Evolutionary conservation across 2,329 filamentous ascomycete species (phyloP).

Genomic region (Sordariomycetes sp.): DNA sequence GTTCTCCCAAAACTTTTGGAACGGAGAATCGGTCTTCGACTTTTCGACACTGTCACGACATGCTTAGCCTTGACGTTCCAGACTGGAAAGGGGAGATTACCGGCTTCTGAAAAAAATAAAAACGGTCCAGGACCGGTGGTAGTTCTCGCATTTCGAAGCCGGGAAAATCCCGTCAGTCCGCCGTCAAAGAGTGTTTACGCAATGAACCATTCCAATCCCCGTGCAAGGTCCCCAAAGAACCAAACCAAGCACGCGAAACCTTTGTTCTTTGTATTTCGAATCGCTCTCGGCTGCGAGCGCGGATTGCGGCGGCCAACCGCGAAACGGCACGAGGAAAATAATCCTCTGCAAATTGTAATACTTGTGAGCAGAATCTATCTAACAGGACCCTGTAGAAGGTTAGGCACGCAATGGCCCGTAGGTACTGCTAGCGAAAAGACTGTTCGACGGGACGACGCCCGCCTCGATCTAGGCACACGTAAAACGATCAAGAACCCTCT

Average conservation of each 20-base stretch:
- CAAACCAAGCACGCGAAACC: neutral
- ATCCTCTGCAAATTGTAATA: neutral
- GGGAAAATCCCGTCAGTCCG: neutral
- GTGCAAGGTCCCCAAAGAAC: too few relatives aligned
- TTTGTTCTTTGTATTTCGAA: neutral
- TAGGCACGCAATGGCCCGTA: constrained; percentile 36
- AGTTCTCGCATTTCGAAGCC: neutral
- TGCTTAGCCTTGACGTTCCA: neutral
- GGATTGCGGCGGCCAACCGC: neutral
- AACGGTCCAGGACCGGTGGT: neutral
- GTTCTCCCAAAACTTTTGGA: neutral
- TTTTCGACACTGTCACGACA: neutral
- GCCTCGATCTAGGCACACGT: constrained; percentile 78
- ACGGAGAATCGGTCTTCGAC: neutral
- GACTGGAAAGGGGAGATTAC: neutral
- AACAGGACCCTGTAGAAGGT: constrained; percentile 69
- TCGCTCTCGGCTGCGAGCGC: neutral
- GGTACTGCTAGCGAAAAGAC: constrained; percentile 98
- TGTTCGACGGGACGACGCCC: constrained; percentile 41
- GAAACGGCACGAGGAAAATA: neutral
- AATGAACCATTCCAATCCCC: neutral
- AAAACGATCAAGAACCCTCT: constrained; percentile 54
- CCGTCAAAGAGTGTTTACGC: neutral
- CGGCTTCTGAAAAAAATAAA: neutral
- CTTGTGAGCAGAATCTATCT: constrained; percentile 92